These are phyloP conservation scores for Aureobasidium lini DNA, from an alignment of 2,329 filamentous ascomycete species.

Conservation along the genomic window DNA sequence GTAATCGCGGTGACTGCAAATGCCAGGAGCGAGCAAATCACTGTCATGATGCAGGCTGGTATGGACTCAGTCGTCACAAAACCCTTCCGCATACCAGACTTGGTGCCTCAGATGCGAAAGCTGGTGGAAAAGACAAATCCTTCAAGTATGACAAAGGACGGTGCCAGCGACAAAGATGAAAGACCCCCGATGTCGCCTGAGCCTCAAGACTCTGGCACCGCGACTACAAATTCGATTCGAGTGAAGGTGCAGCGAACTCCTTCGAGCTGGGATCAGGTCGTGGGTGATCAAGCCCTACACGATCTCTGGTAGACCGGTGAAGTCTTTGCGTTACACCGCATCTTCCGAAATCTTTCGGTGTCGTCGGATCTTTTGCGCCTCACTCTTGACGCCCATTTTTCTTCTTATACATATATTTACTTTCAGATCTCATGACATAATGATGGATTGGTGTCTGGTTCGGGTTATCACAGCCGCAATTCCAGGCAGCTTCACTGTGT, in stretches of 20 bases:
- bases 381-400: neutral
- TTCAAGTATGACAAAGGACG: neutral
- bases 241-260: neutral
- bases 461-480: neutral
- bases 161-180: neutral
- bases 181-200: neutral
- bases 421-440: neutral
- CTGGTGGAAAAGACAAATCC: neutral
- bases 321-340: neutral
- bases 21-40: constrained; percentile 47
- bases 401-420: neutral
- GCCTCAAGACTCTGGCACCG: neutral
- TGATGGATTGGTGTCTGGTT: neutral
- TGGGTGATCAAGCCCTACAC: neutral
- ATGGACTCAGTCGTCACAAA: constrained; percentile 28
- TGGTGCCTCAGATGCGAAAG: constrained; percentile 28
- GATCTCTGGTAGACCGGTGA: neutral
- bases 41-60: constrained; percentile 19
- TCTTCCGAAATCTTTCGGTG: neutral
- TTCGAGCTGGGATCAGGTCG: neutral
- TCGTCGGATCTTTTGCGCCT: neutral
- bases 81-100: constrained; percentile 28
- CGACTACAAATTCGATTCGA: neutral
- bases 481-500: neutral
- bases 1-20: constrained; percentile 70